Base-by-base conservation (phyloP, 768 basidiomycete species). In the Hygrophoropsis aurantiaca region DNA sequence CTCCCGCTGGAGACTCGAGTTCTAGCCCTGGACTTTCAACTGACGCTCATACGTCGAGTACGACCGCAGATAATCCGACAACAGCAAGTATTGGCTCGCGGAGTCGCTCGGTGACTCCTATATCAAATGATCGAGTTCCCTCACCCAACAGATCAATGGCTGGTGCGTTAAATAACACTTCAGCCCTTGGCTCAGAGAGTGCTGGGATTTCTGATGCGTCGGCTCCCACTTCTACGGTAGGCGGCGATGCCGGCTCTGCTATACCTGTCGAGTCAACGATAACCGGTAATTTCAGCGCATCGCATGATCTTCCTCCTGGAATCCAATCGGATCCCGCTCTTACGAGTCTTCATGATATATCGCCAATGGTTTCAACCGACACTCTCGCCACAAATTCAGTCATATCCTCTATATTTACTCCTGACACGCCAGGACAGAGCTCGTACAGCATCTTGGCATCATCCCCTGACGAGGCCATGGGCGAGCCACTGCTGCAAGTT, bases 371-470 rank as follows among this genome's bases (percentile, higher is more conserved):
- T 50, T 34, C 49, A 36, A 49, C 49, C 19, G 53, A 45, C 43
- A 55, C 55, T 53, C 50, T 52, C 56, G 47, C 49, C 52, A 54
- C 50, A 26, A 36, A 53, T 42, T 58, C 62, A 24, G 51, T 62
- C 50, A 46, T 65, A 41, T 61, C 63, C 4, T 67, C 64, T 23
- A 49, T 58, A 36, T 59, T 56, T 37, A 58, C 58, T 47, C 42
- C 49, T 40, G 52, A 60, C 50, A 47, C 49, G 48, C 46, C 54
- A 55, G 55, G 50, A 44, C 53, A 51, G 25, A 46, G 42, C 39
- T 59, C 65, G 47, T 79, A 75, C 55, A 73, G 72, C 46, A 60
- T 66, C 39, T 61, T 77, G 32, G 71, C 71, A 33, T 77, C 78
- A 42, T 73, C 75, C 23, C 72, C 72, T 4, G 75, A 74, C 40